Conservation (phyloP, 1,284 basidiomycete species). For the Puccinia brachypodii region DNA sequence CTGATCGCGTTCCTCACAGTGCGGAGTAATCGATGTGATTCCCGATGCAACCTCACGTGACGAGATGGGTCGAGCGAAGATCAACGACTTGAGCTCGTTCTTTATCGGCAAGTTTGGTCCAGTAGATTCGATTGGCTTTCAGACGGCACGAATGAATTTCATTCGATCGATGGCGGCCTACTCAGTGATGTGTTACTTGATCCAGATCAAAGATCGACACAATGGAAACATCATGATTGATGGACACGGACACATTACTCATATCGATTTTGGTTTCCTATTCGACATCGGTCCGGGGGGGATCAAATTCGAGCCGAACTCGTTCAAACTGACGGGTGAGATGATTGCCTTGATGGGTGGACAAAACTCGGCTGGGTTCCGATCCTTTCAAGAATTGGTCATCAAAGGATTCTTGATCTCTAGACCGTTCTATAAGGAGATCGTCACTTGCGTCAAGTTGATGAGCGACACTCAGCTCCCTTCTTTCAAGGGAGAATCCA, state of each 20-base stretch:
- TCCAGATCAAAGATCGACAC: constrained; percentile 96
- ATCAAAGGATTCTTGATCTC: constrained; percentile 95
- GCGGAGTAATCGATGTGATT: constrained; percentile 97
- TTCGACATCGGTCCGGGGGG: constrained; percentile 91
- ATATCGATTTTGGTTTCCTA: constrained; percentile 96
- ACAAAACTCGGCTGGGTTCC: constrained; percentile 84
- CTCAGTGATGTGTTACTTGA: constrained; percentile 95
- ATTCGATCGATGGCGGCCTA: constrained; percentile 99
- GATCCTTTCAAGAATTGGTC: constrained; percentile 87
- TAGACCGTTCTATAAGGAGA: constrained; percentile 82
- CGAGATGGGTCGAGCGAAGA: constrained; percentile 98
- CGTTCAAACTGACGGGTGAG: constrained; percentile 97
- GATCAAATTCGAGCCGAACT: constrained; percentile 94
- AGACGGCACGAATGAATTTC: constrained; percentile 90
- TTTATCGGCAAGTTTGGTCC: constrained; percentile 94
- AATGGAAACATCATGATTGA: constrained; percentile 99
- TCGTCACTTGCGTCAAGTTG: constrained; percentile 80
- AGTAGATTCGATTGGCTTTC: constrained; percentile 83
- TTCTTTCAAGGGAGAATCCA: constrained; percentile 91
- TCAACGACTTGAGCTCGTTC: constrained; percentile 92
- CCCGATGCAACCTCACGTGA: constrained; percentile 97
- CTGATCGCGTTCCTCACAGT: constrained; percentile 65
- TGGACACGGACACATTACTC: constrained; percentile 90
- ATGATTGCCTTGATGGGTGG: constrained; percentile 99
- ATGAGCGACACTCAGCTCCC: constrained; percentile 95